These are phyloP conservation scores for Vitis labrusca DNA, from an alignment of 164 flowering plant genomes.

Conservation along the genomic window DNA sequence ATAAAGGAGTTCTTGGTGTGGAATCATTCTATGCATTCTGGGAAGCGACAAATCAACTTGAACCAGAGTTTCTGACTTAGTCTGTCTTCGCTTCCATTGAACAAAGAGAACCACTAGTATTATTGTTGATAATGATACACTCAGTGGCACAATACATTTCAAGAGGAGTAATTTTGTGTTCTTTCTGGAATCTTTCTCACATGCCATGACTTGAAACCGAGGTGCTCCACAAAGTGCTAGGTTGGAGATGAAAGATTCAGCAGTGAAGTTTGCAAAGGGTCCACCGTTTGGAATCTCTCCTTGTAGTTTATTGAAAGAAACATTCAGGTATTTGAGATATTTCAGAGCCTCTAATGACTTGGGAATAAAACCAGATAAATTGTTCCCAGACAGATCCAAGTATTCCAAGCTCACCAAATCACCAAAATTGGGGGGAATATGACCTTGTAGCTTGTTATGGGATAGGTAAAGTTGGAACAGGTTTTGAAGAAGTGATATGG, in stretches of 20 bases:
- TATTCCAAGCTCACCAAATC: conserved; percentile 1
- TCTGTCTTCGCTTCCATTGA: too few relatives aligned
- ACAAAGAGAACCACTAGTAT: too few relatives aligned
- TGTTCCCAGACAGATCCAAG: conserved; percentile 4
- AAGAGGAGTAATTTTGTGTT: not conserved
- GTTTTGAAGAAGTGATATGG: conserved; percentile 2
- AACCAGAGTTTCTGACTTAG: not conserved
- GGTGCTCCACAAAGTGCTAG: too few relatives aligned
- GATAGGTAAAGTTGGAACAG: not conserved
- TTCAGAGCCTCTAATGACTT: too few relatives aligned
- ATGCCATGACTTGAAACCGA: not conserved
- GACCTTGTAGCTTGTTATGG: not conserved
- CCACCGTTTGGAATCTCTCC: too few relatives aligned
- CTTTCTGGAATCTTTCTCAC: not conserved
- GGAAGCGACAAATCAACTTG: not conserved
- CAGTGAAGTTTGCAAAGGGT: too few relatives aligned
- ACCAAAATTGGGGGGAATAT: not conserved
- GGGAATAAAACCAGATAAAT: not conserved
- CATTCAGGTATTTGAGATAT: too few relatives aligned
- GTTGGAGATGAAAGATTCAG: too few relatives aligned
- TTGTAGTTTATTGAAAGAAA: too few relatives aligned
- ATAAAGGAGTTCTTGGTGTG: not conserved
- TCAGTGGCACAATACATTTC: too few relatives aligned
- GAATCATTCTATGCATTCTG: not conserved
- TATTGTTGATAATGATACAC: too few relatives aligned